A percentile compares a stretch with the other conserved stretches of the same genome.
Evolutionary conservation across 768 basidiomycete species (phyloP).

Genomic region (Pulveroboletus sp.): DNA sequence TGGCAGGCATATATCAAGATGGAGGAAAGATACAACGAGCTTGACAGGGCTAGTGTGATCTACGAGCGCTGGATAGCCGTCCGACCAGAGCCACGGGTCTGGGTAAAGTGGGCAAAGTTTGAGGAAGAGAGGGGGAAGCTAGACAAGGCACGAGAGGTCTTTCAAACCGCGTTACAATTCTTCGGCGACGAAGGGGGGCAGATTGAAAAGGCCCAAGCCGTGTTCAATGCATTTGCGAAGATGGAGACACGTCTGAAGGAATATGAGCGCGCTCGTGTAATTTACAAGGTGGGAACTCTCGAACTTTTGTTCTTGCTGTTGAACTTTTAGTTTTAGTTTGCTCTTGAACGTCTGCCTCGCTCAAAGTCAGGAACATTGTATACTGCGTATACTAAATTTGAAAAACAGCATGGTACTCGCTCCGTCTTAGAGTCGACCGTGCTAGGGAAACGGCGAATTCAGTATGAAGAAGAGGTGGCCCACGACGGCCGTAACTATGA

Average conservation of each 20-base stretch:
- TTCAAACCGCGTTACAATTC: conserved; percentile 86
- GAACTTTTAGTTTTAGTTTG: conserved; percentile 56
- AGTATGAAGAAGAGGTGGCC: conserved; percentile 93
- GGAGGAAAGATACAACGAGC: conserved; percentile 88
- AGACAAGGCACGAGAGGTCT: conserved; percentile 79
- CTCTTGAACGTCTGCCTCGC: conserved; percentile 85
- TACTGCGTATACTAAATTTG: conserved; percentile 92
- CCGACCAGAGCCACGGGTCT: conserved; percentile 69
- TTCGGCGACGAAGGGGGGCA: conserved; percentile 86
- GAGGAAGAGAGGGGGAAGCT: conserved; percentile 69
- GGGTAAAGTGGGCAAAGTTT: conserved; percentile 85
- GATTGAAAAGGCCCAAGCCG: conserved; percentile 83
- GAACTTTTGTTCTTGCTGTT: not conserved
- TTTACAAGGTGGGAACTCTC: conserved; percentile 76
- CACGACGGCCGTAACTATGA: conserved; percentile 95
- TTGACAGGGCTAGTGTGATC: conserved; percentile 86
- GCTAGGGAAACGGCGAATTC: conserved; percentile 94
- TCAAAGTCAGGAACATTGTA: conserved; percentile 88
- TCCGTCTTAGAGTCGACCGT: conserved; percentile 89
- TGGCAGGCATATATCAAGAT: conserved; percentile 99
- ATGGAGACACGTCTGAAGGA: conserved; percentile 98
- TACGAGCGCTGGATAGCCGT: conserved; percentile 90
- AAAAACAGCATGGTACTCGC: conserved; percentile 94
- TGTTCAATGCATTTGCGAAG: conserved; percentile 90
- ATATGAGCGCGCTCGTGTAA: conserved; percentile 92